Evolutionary conservation across 2,329 filamentous ascomycete species (phyloP).

Genomic region (Epicoccum nigrum): DNA sequence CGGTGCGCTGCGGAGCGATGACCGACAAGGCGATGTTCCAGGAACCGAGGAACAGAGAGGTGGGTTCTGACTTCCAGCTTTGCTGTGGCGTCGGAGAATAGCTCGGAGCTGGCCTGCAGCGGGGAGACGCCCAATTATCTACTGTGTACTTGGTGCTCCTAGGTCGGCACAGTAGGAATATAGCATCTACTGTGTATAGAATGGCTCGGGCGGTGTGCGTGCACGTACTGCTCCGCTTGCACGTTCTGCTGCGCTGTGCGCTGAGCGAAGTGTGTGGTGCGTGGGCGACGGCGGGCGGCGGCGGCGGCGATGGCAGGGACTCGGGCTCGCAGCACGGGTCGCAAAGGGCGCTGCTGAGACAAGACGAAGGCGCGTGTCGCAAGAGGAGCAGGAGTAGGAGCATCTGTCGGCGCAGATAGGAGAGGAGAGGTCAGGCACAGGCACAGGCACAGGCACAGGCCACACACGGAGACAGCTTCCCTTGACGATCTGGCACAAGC

Average conservation of each 20-base stretch:
- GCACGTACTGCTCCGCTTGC: not conserved
- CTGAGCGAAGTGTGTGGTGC: not conserved
- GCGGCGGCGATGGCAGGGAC: slow-evolving; percentile 1
- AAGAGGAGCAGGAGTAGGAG: slow-evolving; percentile 4
- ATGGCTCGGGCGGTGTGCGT: no score
- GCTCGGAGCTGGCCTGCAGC: slow-evolving; percentile 12
- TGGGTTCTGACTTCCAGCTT: not conserved
- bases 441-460: slow-evolving; percentile 21
- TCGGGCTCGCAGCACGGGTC: slow-evolving; percentile 12
- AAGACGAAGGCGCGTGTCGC: slow-evolving; percentile 12
- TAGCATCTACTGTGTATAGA: slow-evolving; percentile 4
- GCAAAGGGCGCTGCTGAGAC: slow-evolving; percentile 20
- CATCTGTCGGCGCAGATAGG: no score
- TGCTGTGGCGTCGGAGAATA: slow-evolving; percentile 13
- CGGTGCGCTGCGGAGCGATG: slow-evolving; percentile 7
- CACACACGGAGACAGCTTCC: slow-evolving; percentile 11
- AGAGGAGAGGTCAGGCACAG: slow-evolving; percentile 20
- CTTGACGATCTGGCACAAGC: slow-evolving; percentile 17
- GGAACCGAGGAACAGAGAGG: slow-evolving; percentile 1
- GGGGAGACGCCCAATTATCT: slow-evolving; percentile 2
- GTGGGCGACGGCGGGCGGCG: not conserved
- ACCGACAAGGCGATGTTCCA: slow-evolving; percentile 4
- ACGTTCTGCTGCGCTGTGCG: slow-evolving; percentile 3
- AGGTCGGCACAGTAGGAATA: no score
- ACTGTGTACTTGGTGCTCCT: not conserved